Base-by-base conservation (phyloP, 139 green algal species). In the Coelastrella sp. region DNA sequence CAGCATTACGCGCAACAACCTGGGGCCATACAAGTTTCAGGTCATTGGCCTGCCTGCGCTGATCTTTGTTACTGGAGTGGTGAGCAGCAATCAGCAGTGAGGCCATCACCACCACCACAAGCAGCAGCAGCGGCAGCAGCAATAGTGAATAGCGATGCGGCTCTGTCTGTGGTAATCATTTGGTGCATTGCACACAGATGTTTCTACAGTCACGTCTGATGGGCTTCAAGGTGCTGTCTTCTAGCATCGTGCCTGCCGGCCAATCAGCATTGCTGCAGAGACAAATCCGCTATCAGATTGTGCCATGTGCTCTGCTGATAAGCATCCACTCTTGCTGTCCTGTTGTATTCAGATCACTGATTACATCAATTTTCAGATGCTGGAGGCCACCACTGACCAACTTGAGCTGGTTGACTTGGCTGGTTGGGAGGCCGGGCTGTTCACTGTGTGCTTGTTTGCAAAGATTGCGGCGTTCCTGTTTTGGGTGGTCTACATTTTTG, bases 401-500 rank as follows among this genome's bases (percentile, higher is more conserved):
- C 66, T 88, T 19, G 19, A 81, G 1, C 22, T 88, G 66, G n/a
- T 88, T 58, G 84, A 88, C 9, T 20, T 88, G 20, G 66, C 66
- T 10, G 84, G 84, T 12, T 86, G 87, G 80, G 88, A 91, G 66
- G 20, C 10, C 56, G 61, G 60, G 7, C 56, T 90, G 49, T 91
- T 79, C 70, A 78, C 82, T 57, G 57, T 93, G 17, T 90, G 88
- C 70, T 88, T 80, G 12, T 57, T 93, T 7, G 68, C 84, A 85
- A 93, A 92, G 63, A 58, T 93, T 66, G 82, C 89, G 59, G 81
- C 79, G n/a, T 89, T 93, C 57, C 59, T 90, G 7, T 85, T 93
- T 19, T 90, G 84, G 24, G 90, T 88, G 84, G 82, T 93, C 11
- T 93, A 92, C 65, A 85, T 91, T 0, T 93, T 93, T 84, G 91